Percentiles rank a stretch among this genome's conserved stretches.
phyloP scores from a whole-genome alignment of 202 grass and related monocot genomes.

The Brachypodium distachyon region DNA sequence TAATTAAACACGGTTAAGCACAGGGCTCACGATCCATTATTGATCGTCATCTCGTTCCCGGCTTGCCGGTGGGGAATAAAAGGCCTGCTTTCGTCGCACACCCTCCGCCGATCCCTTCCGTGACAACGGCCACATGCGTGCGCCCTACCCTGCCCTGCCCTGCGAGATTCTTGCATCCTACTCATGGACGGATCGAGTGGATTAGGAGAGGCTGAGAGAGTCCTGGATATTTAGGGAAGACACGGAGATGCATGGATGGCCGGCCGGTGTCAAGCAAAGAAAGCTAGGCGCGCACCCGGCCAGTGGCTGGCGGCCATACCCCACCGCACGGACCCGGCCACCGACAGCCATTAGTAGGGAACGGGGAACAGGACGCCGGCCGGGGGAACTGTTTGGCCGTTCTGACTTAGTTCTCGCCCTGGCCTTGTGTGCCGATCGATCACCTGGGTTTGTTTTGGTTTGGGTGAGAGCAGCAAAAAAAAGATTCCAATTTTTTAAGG shows the following conservation, averaged over 20 bases:
- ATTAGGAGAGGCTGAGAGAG: neutral
- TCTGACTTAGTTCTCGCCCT: neutral
- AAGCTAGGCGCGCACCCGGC: neutral
- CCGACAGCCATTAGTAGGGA: slow-evolving; percentile 26
- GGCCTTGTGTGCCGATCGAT: neutral
- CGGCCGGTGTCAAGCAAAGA: neutral
- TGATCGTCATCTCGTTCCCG: neutral
- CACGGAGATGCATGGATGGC: no score
- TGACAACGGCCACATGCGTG: slow-evolving; percentile 7
- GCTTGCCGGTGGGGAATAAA: neutral
- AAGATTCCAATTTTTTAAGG: no score
- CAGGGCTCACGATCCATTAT: neutral
- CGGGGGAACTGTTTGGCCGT: neutral
- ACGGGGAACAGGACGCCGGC: slow-evolving; percentile 6
- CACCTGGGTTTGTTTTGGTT: no score
- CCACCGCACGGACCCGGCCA: neutral
- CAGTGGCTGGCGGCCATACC: neutral
- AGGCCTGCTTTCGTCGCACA: neutral
- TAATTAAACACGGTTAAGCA: no score
- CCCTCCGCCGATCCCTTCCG: neutral
- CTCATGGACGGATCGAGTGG: neutral
- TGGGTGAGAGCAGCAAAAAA: no score
- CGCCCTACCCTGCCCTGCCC: no score
- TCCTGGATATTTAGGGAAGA: neutral
- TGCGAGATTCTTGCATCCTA: slow-evolving; percentile 17